Base-by-base conservation (phyloP, 148 eudicot genomes). In the Heliamphora exappendiculata region DNA sequence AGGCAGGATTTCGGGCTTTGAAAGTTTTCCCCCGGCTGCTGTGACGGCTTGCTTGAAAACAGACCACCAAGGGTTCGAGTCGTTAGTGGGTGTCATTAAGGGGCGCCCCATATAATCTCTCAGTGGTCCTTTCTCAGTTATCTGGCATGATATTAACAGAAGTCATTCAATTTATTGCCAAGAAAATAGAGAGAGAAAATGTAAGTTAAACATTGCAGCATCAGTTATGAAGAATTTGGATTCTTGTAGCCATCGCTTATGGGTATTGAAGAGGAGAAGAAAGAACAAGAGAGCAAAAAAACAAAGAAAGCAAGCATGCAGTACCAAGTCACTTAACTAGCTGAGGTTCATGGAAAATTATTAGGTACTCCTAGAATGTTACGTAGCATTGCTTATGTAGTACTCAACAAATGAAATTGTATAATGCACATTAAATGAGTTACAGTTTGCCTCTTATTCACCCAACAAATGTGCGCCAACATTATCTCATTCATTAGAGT, bases 31-130 rank as follows among this genome's bases (percentile, higher is more conserved):
- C 19, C 96, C 99, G 70, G 87, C 88, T 58, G 84, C 86, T 67
- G 68, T 72, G 31, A 95, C 49, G 49, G 96, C 96, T 84, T 88
- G 79, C 82, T 84, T 78, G 72, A 95, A 91, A 63, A 89, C 78
- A 37, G 91, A 78, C 98, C 98, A 95, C 96, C 96, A 95, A 22
- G 96, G 97, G 74, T 91, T 95, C 70, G 90, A 87, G 77, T 88
- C 89, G 68, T 92, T 75, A 29, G 94, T 83, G 39, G 83, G 42
- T 8, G 97, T 95, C 88, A 92, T 82, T 65, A 92, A 74, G 28
- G 99, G 99, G 53, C 82, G 89, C 22, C 97, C 97, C 84, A 60
- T 79, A 78, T 74, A 76, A 75, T 89, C 98, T 84, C 87, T 85
- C 9, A 83, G 72, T 2, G 85, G 85, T 54, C 93, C 99, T 75